Percentiles rank a stretch among this genome's conserved stretches.
These are phyloP conservation scores for Melastoma malabathricum DNA, from an alignment of 345 rosid species.

Conservation along the genomic window DNA sequence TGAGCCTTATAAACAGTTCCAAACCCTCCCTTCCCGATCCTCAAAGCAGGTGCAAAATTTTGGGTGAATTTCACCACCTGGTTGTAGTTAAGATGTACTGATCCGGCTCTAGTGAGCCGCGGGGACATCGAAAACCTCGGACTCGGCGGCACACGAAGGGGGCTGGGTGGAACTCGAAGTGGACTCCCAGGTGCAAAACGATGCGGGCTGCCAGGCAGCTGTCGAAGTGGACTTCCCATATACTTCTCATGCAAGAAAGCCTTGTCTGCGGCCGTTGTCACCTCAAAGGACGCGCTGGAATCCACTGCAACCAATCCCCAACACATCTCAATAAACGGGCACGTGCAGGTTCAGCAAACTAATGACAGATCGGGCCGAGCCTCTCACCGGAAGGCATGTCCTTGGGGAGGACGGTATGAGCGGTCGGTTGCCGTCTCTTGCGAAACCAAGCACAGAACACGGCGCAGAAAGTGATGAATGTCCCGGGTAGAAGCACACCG, in stretches of 20 bases:
- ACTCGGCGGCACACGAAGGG: conserved; percentile 65
- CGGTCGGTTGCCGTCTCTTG: conserved; percentile 43
- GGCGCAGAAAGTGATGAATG: conserved; percentile 31
- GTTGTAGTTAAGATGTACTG: conserved; percentile 45
- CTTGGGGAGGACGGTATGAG: conserved; percentile 41
- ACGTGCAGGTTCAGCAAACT: not conserved
- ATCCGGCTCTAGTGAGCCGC: conserved; percentile 48
- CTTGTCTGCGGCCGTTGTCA: conserved; percentile 42
- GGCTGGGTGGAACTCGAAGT: conserved; percentile 44
- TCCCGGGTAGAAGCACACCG: conserved; percentile 35
- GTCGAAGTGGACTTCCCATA: conserved; percentile 50
- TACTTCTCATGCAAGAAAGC: conserved; percentile 23
- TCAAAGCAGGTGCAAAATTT: conserved; percentile 42
- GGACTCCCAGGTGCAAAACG: conserved; percentile 62
- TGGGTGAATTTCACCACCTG: conserved; percentile 54
- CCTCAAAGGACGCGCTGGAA: conserved; percentile 43
- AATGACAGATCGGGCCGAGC: not conserved
- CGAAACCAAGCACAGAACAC: conserved; percentile 49
- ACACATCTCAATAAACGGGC: not conserved
- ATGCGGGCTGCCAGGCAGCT: conserved; percentile 55
- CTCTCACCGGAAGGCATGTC: conserved; percentile 57
- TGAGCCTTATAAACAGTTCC: conserved; percentile 70
- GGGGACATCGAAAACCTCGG: conserved; percentile 75
- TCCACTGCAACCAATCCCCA: conserved; percentile 46
- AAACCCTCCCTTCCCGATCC: conserved; percentile 85